Percentiles rank a stretch among this genome's conserved stretches.
phyloP scores from a whole-genome alignment of 2,329 filamentous ascomycete genomes.

The Aureobasidium sp. region DNA sequence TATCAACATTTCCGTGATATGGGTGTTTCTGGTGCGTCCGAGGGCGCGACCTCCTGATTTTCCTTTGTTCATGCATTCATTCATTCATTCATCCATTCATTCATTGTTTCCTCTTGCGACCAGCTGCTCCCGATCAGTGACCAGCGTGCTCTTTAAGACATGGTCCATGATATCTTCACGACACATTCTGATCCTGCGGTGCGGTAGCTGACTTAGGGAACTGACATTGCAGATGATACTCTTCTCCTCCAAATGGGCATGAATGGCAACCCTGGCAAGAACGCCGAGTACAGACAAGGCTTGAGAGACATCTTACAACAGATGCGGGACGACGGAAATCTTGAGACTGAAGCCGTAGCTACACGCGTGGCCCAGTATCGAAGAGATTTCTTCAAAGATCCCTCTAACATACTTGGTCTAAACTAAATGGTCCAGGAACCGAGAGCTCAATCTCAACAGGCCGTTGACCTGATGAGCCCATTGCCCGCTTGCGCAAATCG shows the following conservation, averaged over 20 bases:
- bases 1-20: conserved; percentile 75
- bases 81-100: background rate
- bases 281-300: conserved; percentile 50
- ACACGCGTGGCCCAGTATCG: conserved; percentile 61
- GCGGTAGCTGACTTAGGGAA: conserved; percentile 23
- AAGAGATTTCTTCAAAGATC: conserved; percentile 56
- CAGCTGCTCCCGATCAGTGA: conserved; percentile 1
- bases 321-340: conserved; percentile 52
- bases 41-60: conserved; percentile 20
- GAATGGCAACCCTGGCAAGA: conserved; percentile 21
- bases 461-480: background rate
- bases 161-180: background rate
- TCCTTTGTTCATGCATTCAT: conserved; percentile 12
- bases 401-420: conserved; percentile 50
- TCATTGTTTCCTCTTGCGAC: background rate
- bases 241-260: conserved; percentile 26
- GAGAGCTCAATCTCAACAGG: background rate
- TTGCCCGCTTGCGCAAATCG: background rate
- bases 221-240: conserved; percentile 29
- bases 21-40: conserved; percentile 64
- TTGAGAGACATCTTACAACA: conserved; percentile 55
- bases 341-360: conserved; percentile 61
- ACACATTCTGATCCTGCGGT: conserved; percentile 9
- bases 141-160: background rate
- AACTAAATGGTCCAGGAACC: background rate